Base-by-base conservation (phyloP, 2,329 filamentous ascomycete species). In the Penicillium sumatraense region DNA sequence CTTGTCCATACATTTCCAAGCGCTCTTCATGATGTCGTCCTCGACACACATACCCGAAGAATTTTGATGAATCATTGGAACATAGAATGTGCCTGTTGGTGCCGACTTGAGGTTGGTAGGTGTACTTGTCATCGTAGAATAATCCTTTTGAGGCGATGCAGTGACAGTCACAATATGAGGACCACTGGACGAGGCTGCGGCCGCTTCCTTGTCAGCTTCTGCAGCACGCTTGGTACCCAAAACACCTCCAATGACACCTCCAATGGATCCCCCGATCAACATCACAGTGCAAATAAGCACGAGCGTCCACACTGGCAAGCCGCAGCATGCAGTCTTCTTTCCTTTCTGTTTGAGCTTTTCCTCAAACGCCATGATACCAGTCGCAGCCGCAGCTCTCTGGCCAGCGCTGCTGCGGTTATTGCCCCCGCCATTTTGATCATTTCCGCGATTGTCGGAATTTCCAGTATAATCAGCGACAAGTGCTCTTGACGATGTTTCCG, bases 161-260 rank as follows among this genome's bases (percentile, higher is more conserved):
- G 81, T 83, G 8, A 81, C 70, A 38, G 81, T 81, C 9, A 79
- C 71, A 44, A 76, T 73, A 54, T 66, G 62, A 26, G 62, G 67
- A 20, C 61, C 58, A 8, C 42, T 55, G 6, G 59, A 55, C 14
- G 65, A 53, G n/a, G 53, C 36, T 18, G 55, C 57, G 45, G 60
- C 65, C 54, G 38, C 38, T 21, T 23, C 38, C 24, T 58, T 60
- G 23, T 63, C 64, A 49, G 67, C 63, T 40, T 64, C 66, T 24
- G 69, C 68, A 6, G 69, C 73, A 58, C 70, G 72, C 51, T 69
- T 72, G 33, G 79, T 80, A 13, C 78, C 79, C 49, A 83, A 65
- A 21, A 84, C 72, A 33, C 81, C 81, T 4, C 83, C 83, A 62
- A 85, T 79, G 5, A 81, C 78, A 51, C 80, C 81, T 49, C 82